Conservation (phyloP, 2,329 filamentous ascomycete genomes). For the Ustilaginoidea virens region DNA sequence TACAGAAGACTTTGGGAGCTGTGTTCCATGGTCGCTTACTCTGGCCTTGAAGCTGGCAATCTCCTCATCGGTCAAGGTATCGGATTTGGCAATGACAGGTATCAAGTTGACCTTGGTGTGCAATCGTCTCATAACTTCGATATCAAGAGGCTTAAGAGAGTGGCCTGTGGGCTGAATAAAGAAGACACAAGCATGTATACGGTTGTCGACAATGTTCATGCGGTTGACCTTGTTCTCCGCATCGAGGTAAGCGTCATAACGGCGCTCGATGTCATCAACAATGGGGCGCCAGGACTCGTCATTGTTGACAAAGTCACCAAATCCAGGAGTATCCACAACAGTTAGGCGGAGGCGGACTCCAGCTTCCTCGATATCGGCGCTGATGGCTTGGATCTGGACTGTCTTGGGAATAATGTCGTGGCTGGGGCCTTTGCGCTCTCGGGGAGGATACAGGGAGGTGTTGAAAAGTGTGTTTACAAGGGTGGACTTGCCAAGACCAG, state of each 20-base stretch:
- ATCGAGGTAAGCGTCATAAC: conserved; percentile 95
- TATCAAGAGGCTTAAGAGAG: conserved; percentile 94
- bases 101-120: conserved; percentile 99
- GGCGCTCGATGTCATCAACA: conserved; percentile 98
- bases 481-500: conserved; percentile 95
- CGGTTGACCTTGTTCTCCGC: conserved; percentile 99
- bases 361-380: conserved; percentile 94
- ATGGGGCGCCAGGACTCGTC: conserved; percentile 99
- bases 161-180: conserved; percentile 99
- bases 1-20: too few species aligned
- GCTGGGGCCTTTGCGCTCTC: conserved; percentile 94
- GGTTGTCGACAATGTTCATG: conserved; percentile 99
- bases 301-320: conserved; percentile 99
- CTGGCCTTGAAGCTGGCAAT: conserved; percentile 88
- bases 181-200: conserved; percentile 97
- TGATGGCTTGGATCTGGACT: conserved; percentile 87
- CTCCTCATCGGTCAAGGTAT: conserved; percentile 95
- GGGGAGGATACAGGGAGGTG: conserved; percentile 95
- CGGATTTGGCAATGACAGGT: conserved; percentile 95
- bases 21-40: too few species aligned
- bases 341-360: conserved; percentile 91
- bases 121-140: conserved; percentile 97
- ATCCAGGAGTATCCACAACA: conserved; percentile 94
- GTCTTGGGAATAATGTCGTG: conserved; percentile 98
- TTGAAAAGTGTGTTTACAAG: conserved; percentile 99